Base-by-base conservation (phyloP, 352 stramenopile genomes). In the Thraustochytrium sp. region DNA sequence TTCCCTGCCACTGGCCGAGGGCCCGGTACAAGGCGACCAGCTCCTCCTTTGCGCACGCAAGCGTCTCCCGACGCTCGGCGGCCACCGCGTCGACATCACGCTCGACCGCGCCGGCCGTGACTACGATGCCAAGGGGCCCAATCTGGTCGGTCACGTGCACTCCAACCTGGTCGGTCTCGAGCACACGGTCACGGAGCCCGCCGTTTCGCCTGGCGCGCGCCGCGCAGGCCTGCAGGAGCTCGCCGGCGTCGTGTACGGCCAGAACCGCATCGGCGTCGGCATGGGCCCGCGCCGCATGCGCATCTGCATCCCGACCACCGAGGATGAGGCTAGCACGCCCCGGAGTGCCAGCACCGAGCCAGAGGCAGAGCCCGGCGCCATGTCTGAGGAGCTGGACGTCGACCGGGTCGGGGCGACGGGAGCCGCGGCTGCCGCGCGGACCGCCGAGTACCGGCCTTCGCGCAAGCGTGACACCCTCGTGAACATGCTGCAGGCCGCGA, bases 121-220 rank as follows among this genome's bases (percentile, higher is more conserved):
- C 53, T 80, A 65, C 53, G 46, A 80, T 23, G 37, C n/a, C 4
- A 84, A 84, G 75, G 29, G 34, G 1, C 55, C 55, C 29, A 84
- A 84, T 29, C 84, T 84, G n/a, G 38, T 84, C 31, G 75, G 59
- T 3, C 42, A 83, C 26, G 75, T 84, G 29, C n/a, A 83, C 40
- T 68, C 34, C 21, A 75, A 61, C 29, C 29, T 84, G 13, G 3
- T 54, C 2, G 75, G 75, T 34, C 61, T 84, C 29, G 75, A 84
- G 59, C 61, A 84, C 61, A 84, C 75, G n/a, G 16, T 84, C 21
- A 36, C 46, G 34, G 26, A 77, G 26, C 26, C 65, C 13, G 18
- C 46, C 21, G 36, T 5, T 16, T 49, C 38, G 8, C 16, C 5
- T 18, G 16, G 31, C 44, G 62, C 51, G n/a, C 38, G 34, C 18